Conservation (phyloP, 495 filamentous ascomycete species). For the Penicillium subrubescens region DNA sequence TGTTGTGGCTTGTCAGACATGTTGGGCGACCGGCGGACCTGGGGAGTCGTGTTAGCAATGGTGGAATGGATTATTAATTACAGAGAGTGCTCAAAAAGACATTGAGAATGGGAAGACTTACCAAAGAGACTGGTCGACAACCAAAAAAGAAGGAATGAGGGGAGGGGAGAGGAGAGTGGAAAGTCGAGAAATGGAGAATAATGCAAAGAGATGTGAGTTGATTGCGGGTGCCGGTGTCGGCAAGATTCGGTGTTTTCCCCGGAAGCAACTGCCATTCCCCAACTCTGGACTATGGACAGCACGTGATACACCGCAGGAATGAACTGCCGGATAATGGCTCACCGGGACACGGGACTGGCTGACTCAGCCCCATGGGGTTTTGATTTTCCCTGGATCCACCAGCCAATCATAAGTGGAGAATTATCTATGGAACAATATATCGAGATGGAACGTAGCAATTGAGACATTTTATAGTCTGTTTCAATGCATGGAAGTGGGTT, state of each 20-base stretch:
- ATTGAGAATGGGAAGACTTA: not conserved
- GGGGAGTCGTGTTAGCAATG: not conserved
- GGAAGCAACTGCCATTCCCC: constrained; percentile 6
- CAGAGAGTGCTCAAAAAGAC: not conserved
- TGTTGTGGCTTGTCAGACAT: constrained; percentile 62
- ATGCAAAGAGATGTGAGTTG: constrained; percentile 11
- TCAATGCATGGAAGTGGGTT: too few relatives aligned
- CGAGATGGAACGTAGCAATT: too few relatives aligned
- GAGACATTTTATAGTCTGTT: too few relatives aligned
- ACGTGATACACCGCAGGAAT: constrained; percentile 16
- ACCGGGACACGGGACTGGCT: constrained; percentile 1
- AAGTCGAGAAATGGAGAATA: constrained; percentile 9
- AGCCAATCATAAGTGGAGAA: too few relatives aligned
- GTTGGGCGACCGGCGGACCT: constrained; percentile 31
- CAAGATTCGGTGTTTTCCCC: constrained; percentile 26
- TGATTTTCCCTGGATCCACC: not conserved
- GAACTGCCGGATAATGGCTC: constrained; percentile 20
- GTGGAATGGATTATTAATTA: not conserved
- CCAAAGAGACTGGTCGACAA: constrained; percentile 5
- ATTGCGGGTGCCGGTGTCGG: constrained; percentile 28
- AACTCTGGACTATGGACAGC: too few relatives aligned
- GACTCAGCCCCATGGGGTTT: constrained; percentile 20
- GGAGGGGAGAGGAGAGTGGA: constrained; percentile 13
- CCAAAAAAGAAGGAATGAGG: constrained; percentile 10
- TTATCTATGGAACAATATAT: too few relatives aligned